Evolutionary conservation across 1,284 basidiomycete genomes (phyloP).

Genomic region (Entoloma clypeatum): DNA sequence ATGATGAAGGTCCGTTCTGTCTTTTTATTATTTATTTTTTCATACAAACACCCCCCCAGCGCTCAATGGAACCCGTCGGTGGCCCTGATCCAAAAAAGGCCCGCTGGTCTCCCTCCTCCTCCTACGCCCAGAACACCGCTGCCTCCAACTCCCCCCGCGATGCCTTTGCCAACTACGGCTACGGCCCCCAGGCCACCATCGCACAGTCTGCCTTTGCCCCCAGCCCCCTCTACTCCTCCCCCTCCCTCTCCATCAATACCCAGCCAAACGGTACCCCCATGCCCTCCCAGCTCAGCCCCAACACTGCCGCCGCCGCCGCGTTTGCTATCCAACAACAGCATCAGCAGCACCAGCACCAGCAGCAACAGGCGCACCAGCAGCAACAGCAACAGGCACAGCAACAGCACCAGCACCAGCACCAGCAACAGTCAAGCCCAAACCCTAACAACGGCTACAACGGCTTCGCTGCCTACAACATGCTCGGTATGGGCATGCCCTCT

Average conservation of each 20-base stretch:
- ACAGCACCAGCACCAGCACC: constrained; percentile 32
- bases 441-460: constrained; percentile 46
- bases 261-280: constrained; percentile 49
- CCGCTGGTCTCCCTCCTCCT: constrained; percentile 75
- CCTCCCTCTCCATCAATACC: constrained; percentile 64
- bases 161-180: constrained; percentile 79
- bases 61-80: constrained; percentile 75
- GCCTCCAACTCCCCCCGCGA: constrained; percentile 46
- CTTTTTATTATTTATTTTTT: constrained; percentile 9
- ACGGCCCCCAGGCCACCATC: constrained; percentile 68
- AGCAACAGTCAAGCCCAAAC: constrained; percentile 34
- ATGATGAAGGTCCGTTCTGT: constrained; percentile 73
- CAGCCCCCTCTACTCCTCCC: constrained; percentile 67
- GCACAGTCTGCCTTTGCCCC: constrained; percentile 46
- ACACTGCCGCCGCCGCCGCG: constrained; percentile 41
- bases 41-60: constrained; percentile 35
- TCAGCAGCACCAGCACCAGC: constrained; percentile 45
- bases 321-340: constrained; percentile 49
- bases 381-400: constrained; percentile 43
- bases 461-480: constrained; percentile 68
- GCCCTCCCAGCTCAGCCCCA: constrained; percentile 64
- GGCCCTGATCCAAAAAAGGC: constrained; percentile 84
- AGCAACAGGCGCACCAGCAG: constrained; percentile 40
- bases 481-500: constrained; percentile 68
- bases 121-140: constrained; percentile 40